These are phyloP conservation scores for Fusarium citri DNA, from an alignment of 2,329 filamentous ascomycete species.

Conservation along the genomic window DNA sequence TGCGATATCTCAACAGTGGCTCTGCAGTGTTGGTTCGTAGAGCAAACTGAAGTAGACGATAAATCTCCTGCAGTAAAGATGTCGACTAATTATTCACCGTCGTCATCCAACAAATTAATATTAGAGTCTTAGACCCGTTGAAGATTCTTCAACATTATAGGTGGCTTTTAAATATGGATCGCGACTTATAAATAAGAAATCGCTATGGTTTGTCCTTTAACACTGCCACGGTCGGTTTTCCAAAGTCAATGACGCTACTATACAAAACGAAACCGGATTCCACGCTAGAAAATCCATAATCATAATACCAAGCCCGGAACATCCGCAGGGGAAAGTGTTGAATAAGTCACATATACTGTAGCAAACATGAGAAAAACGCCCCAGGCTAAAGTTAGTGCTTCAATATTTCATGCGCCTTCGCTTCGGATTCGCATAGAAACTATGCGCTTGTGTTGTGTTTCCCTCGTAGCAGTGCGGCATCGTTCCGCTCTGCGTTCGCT, in stretches of 20 bases:
- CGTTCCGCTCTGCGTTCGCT: conserved; percentile 36
- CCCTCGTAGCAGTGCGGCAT: conserved; percentile 21
- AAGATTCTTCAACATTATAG: background rate
- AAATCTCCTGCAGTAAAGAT: background rate
- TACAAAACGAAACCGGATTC: conserved; percentile 16
- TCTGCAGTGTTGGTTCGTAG: background rate
- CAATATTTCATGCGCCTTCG: conserved; percentile 27
- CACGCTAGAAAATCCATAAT: conserved; percentile 6
- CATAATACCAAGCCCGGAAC: conserved; percentile 14
- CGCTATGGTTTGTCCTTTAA: background rate
- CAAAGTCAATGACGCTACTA: conserved; percentile 33
- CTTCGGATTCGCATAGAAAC: conserved; percentile 21
- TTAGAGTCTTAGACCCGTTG: background rate
- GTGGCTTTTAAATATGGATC: conserved; percentile 7
- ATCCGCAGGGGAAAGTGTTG: conserved; percentile 1
- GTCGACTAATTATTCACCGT: background rate
- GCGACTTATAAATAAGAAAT: background rate
- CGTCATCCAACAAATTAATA: background rate
- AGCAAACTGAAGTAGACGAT: background rate
- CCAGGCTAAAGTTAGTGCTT: conserved; percentile 15
- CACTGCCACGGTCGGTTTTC: background rate
- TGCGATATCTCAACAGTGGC: background rate
- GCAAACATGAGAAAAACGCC: conserved; percentile 5
- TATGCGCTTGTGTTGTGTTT: background rate
- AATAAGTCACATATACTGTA: conserved; percentile 1